These are phyloP conservation scores for Drosera spatulata DNA, from an alignment of 179 eudicot species.

Conservation along the genomic window DNA sequence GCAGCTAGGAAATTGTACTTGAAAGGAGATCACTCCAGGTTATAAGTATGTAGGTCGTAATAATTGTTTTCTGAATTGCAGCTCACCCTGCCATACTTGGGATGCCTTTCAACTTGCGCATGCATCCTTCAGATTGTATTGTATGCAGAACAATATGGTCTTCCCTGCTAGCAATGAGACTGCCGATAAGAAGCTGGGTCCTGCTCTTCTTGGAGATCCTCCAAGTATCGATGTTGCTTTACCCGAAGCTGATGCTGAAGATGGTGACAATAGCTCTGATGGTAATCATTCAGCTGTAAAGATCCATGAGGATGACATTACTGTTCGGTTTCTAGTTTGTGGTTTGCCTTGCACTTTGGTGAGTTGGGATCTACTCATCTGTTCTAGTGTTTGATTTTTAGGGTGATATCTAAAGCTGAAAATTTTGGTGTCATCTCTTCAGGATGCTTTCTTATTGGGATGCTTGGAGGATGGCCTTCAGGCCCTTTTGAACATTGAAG, in stretches of 20 bases:
- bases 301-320: slow-evolving; percentile 82
- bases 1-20: neutral
- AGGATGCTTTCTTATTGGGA: slow-evolving; percentile 72
- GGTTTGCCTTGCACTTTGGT: slow-evolving; percentile 66
- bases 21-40: neutral
- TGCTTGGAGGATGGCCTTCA: slow-evolving; percentile 90
- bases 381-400: neutral
- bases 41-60: neutral
- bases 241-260: slow-evolving; percentile 52
- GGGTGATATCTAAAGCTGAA: neutral
- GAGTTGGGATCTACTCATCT: slow-evolving; percentile 13
- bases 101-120: slow-evolving; percentile 90
- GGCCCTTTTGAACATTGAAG: slow-evolving; percentile 86
- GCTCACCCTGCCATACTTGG: slow-evolving; percentile 91
- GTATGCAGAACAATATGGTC: slow-evolving; percentile 50
- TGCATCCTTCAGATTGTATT: slow-evolving; percentile 79
- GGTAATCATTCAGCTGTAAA: slow-evolving; percentile 62
- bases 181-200: slow-evolving; percentile 44
- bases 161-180: slow-evolving; percentile 29
- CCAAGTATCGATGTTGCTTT: slow-evolving; percentile 55
- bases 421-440: slow-evolving; percentile 16
- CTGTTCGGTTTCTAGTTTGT: slow-evolving; percentile 69
- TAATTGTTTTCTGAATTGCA: slow-evolving; percentile 23
- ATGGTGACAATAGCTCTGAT: slow-evolving; percentile 54
- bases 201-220: slow-evolving; percentile 75